Evolutionary conservation across 2,329 filamentous ascomycete genomes (phyloP), one percentile per base, ranked within the genome.

Genomic region (Ophiognomonia clavigignenti-juglandacearum): DNA sequence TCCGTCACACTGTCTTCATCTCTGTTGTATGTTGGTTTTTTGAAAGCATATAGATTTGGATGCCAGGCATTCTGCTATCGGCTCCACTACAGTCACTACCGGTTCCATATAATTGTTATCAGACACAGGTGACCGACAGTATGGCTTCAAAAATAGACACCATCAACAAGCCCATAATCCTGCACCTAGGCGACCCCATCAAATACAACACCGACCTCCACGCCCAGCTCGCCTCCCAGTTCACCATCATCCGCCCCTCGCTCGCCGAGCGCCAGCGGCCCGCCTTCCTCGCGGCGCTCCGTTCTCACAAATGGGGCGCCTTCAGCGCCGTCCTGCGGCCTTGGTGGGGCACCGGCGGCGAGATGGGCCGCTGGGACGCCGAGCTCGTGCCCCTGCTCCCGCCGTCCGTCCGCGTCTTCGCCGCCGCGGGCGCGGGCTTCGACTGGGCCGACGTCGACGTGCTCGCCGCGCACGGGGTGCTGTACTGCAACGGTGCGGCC

Each of bases 321-420:
- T 72, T 73, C 44, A 52, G 57, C 11, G 69, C 66, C 2, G 62
- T 72, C 39, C 78, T 80, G 54, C 67, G 79, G 3, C 80, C 80
- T 0, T 82, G 81, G 59, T 84, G 79, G 78, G 76, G 78, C 48
- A 82, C 79, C 0, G 81, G 81, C 1, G 78, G 77, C 4, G 81
- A 84, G 55, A 83, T 84, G 78, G 79, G 78, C 1, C 73, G 73
- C 19, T 83, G 79, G 78, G 76, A 85, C 54, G 56, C 61, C 10
- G 80, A 84, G 51, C 57, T 84, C 18, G 76, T 84, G 42, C 64
- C 67, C 0, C 58, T 78, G 8, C 58, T 84, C 4, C 80, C 80
- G 0, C 41, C 59, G 1, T 75, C 72, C 0, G 72, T 77, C 51
- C 74, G 70, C 51, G 75, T 85, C 18, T 84, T 81, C 64, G 78